Base-by-base conservation (phyloP, 306 rosid species). In the Purshia tridentata region DNA sequence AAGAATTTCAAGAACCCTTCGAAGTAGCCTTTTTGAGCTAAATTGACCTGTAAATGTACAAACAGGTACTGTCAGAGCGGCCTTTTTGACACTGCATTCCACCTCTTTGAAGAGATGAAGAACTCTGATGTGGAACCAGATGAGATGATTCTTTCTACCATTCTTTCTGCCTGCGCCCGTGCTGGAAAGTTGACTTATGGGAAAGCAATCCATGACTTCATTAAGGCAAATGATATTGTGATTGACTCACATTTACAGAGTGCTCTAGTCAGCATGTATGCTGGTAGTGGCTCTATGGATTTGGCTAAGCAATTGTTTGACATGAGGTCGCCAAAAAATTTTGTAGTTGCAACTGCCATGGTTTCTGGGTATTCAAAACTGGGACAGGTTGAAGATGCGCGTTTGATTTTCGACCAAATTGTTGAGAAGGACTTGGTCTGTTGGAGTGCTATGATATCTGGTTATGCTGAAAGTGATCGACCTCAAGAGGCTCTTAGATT, bases 381-480 rank as follows among this genome's bases (percentile, higher is more conserved):
- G 44, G 87, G 92, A 75, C 81, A 53, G 73, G 73, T 84, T 40
- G 73, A 78, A 56, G 86, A 88, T 50, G 91, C 96, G 14, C 93
- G 89, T 56, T 39, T 51, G 78, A 77, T 89, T 68, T 92, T 92
- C 77, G 85, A 89, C 69, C 84, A 88, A 71, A 87, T 89, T 77
- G 63, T 52, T 74, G 85, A 81, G 75, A 91, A 81, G 81, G 92
- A 92, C 81, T 73, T 84, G 84, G 85, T 92, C 45, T 83, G 91
- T 76, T 92, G 97, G 97, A 92, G 87, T 66, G 89, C 97, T 0
- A 87, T 92, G 96, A 88, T 87, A 72, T 86, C 96, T 67, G 96
- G 88, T 56, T 91, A 89, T 75, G 88, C 92, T 8, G 90, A 89
- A 72, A 92, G 92, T 73, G 91, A 88, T 72, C 81, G 8, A 67